Evolutionary conservation across 495 filamentous ascomycete genomes (phyloP).

Genomic region (Aspergillus homomorphus): DNA sequence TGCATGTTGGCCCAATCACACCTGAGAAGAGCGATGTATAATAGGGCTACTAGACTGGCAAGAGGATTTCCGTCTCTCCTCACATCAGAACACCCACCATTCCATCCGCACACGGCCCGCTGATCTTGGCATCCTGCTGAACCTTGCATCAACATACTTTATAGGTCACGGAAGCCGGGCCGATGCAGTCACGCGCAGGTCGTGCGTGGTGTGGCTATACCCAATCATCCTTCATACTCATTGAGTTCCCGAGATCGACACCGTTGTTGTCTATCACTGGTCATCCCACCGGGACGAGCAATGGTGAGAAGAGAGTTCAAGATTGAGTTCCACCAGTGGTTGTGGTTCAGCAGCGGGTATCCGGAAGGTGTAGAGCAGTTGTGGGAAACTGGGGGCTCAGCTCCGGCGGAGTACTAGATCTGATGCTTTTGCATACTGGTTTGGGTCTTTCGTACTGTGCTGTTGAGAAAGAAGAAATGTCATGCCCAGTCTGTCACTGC

Average conservation of each 20-base stretch:
- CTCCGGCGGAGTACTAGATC: not conserved
- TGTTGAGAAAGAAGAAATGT: too few relatives aligned
- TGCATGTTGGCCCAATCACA: too few relatives aligned
- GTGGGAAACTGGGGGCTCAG: not conserved
- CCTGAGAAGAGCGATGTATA: too few relatives aligned
- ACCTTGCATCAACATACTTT: not conserved
- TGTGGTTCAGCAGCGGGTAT: not conserved
- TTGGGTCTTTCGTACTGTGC: not conserved
- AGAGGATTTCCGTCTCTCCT: too few relatives aligned
- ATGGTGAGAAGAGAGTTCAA: not conserved
- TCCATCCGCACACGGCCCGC: too few relatives aligned
- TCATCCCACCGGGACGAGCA: constrained; percentile 4
- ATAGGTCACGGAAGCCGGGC: too few relatives aligned
- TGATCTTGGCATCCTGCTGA: too few relatives aligned
- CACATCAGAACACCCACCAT: too few relatives aligned
- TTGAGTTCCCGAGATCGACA: not conserved
- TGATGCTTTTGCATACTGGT: not conserved
- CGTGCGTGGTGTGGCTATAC: not conserved
- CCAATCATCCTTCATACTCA: not conserved
- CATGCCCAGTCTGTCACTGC: too few relatives aligned
- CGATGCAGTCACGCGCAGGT: not conserved
- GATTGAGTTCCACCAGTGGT: not conserved
- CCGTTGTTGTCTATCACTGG: not conserved
- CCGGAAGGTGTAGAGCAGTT: not conserved
- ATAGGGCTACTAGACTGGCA: too few relatives aligned